phyloP scores from a whole-genome alignment of 306 rosid species.

The Cajanus cajan region DNA sequence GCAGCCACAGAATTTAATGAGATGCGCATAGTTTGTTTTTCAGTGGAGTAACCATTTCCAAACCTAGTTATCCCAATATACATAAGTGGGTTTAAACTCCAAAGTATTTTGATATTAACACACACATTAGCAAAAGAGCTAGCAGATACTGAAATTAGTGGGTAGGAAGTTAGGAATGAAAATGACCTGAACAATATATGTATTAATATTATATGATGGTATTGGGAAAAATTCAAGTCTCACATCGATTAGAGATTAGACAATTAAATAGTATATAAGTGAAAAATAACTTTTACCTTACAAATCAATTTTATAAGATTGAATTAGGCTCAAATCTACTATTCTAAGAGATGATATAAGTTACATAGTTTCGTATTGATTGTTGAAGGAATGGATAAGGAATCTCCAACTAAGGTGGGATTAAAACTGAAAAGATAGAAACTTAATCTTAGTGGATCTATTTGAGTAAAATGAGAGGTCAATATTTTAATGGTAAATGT shows the following conservation, averaged over 20 bases:
- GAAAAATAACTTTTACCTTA: too few relatives aligned
- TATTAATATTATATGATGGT: not conserved
- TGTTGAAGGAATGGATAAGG: constrained; percentile 32
- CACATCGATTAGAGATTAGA: too few relatives aligned
- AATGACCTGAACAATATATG: constrained; percentile 16
- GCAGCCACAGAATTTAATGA: not conserved
- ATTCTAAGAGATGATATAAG: too few relatives aligned
- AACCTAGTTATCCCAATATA: not conserved
- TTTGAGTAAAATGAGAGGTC: not conserved
- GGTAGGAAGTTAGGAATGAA: constrained; percentile 10
- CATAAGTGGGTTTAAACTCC: constrained; percentile 15
- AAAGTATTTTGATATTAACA: constrained; percentile 8
- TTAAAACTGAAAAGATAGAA: constrained; percentile 12
- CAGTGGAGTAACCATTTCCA: constrained; percentile 33
- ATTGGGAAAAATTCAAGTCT: too few relatives aligned
- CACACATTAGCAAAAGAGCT: constrained; percentile 6
- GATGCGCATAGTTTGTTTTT: not conserved
- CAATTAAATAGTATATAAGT: too few relatives aligned
- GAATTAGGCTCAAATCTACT: too few relatives aligned
- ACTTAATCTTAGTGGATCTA: constrained; percentile 38
- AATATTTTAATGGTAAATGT: constrained; percentile 27
- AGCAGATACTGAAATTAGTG: constrained; percentile 2
- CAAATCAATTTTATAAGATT: too few relatives aligned
- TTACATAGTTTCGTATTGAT: constrained; percentile 6
- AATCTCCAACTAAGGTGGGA: constrained; percentile 47